phyloP scores from a whole-genome alignment of 257 asterid species.

The Nicotiana undulata region DNA sequence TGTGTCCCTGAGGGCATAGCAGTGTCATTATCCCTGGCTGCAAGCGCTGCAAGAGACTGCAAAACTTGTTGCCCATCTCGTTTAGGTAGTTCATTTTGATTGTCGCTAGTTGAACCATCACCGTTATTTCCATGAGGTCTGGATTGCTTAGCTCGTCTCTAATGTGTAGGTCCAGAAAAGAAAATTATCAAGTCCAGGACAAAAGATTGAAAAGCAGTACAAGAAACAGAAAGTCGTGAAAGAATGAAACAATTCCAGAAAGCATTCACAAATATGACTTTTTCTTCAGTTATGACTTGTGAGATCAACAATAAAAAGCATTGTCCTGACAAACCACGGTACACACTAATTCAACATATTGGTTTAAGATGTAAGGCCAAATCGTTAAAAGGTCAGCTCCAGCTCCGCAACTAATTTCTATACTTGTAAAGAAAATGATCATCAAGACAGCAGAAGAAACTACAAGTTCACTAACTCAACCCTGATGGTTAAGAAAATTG shows the following conservation, averaged over 20 bases:
- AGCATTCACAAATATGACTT: neutral
- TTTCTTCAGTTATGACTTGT: neutral
- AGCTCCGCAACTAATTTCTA: neutral
- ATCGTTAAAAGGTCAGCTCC: neutral
- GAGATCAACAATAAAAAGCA: neutral
- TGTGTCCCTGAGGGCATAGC: conserved; percentile 26
- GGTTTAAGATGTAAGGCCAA: neutral
- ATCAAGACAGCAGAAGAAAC: neutral
- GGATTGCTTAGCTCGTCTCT: conserved; percentile 58
- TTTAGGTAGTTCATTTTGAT: conserved; percentile 33
- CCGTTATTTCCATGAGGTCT: conserved; percentile 25
- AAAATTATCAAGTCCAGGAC: neutral
- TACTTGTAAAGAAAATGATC: neutral
- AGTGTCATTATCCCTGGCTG: conserved; percentile 26
- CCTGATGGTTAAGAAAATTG: neutral
- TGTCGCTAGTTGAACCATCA: conserved; percentile 35
- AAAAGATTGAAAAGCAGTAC: neutral
- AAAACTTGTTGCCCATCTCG: conserved; percentile 59
- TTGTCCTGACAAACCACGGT: neutral
- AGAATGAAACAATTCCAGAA: neutral
- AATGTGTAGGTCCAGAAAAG: conserved; percentile 12
- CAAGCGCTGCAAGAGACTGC: conserved; percentile 64
- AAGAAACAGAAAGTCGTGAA: neutral
- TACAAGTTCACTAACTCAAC: neutral
- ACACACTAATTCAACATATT: neutral